phyloP scores from a whole-genome alignment of 768 basidiomycete species.

The Boletus rubroflammeus region DNA sequence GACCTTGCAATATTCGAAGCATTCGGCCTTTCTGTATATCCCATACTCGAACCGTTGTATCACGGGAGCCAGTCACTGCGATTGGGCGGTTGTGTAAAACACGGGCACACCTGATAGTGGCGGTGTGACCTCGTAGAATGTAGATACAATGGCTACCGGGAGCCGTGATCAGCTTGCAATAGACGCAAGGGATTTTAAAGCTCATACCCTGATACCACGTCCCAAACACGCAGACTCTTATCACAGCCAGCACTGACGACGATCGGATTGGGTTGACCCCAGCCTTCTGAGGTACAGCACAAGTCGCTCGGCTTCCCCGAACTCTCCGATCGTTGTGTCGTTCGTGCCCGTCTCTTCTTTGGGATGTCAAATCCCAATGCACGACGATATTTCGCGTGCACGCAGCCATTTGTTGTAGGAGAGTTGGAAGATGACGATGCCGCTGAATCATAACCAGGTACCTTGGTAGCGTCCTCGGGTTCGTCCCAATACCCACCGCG shows the following conservation, averaged over 20 bases:
- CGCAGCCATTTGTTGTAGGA: conserved; percentile 20
- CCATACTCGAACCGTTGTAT: conserved; percentile 86
- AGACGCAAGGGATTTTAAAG: not conserved
- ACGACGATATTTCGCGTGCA: conserved; percentile 37
- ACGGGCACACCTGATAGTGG: conserved; percentile 88
- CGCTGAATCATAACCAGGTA: conserved; percentile 4
- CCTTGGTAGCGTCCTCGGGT: conserved; percentile 7
- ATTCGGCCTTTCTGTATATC: conserved; percentile 79
- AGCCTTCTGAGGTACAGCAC: conserved; percentile 74
- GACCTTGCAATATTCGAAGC: conserved; percentile 67
- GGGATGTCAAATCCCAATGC: conserved; percentile 46
- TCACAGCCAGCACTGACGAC: conserved; percentile 94
- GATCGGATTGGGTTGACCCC: conserved; percentile 81
- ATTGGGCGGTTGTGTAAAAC: conserved; percentile 84
- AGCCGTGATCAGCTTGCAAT: conserved; percentile 1
- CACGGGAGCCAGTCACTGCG: conserved; percentile 87
- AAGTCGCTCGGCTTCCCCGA: conserved; percentile 45
- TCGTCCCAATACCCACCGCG: conserved; percentile 50
- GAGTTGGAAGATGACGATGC: not conserved
- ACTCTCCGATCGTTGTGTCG: conserved; percentile 5
- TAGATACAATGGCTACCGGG: conserved; percentile 61
- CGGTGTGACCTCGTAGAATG: conserved; percentile 76
- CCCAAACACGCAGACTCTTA: conserved; percentile 89
- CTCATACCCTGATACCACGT: conserved; percentile 75
- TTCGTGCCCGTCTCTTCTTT: conserved; percentile 23